Conservation (phyloP, 331 rosid genomes). For the Ulmus americana region DNA sequence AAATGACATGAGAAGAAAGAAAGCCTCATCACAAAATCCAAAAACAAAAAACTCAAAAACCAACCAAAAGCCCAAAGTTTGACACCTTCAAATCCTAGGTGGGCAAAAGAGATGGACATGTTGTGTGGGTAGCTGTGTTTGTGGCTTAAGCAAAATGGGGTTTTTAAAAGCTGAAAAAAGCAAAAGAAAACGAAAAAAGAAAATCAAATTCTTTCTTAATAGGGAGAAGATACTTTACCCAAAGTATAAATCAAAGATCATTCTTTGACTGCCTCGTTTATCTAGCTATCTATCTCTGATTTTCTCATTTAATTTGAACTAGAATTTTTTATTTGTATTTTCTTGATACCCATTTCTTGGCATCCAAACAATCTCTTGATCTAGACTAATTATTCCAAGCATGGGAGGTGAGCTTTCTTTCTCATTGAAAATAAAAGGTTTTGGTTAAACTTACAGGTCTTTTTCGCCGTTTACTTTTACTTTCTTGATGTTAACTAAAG, state of each 20-base stretch:
- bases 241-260: conserved; percentile 46
- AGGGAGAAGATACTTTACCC: conserved; percentile 36
- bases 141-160: conserved; percentile 24
- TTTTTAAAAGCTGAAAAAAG: conserved; percentile 41
- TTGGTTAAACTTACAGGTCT: too few species aligned
- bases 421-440: too few species aligned
- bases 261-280: conserved; percentile 53
- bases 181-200: conserved; percentile 41
- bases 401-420: too few species aligned
- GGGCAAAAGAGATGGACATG: conserved; percentile 15
- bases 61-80: neutral
- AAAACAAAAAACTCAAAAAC: neutral
- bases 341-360: neutral
- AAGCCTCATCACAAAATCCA: conserved; percentile 17
- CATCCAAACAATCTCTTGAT: too few species aligned
- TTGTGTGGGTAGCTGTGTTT: neutral
- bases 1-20: conserved; percentile 23
- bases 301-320: conserved; percentile 12
- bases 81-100: conserved; percentile 17
- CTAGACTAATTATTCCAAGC: too few species aligned
- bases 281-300: conserved; percentile 10
- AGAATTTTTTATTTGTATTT: neutral
- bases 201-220: conserved; percentile 27
- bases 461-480: too few species aligned
- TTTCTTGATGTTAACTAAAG: too few species aligned